Base-by-base conservation (phyloP, 352 stramenopile genomes). In the Phytophthora pinifolia region DNA sequence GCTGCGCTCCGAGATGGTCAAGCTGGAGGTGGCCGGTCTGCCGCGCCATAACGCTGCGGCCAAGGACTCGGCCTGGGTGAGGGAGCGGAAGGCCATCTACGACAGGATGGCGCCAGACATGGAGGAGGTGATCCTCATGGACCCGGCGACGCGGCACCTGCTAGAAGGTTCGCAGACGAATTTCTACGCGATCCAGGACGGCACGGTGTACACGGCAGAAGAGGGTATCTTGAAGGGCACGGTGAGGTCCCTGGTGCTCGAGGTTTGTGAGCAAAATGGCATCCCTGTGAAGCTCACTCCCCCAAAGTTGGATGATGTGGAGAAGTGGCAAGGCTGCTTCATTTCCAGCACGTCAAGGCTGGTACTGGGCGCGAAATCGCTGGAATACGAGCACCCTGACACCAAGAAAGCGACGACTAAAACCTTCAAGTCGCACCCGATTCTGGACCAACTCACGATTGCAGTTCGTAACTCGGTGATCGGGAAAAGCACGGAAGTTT, bases 111-210 rank as follows among this genome's bases (percentile, higher is more conserved):
- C 74, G 15, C 49, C 56, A 5, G 75, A 89, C 52, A 76, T 88
- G 27, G 81, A 94, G 57, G 83, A 94, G 56, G 75, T 91, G 61
- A 82, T 88, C n/a, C 73, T 90, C 41, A 88, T 92, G 83, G 81
- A 94, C n/a, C 83, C 79, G 20, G 46, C 36, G 2, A 83, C 74
- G 18, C 63, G 70, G 29, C 42, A 62, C 6, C 43, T 94, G 36
- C 73, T 88, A 9, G 83, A 94, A 75, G 83, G 80, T 25, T 91
- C 83, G 4, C 83, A 94, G 63, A 90, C 81, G n/a, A 94, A 94
- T 46, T 94, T 94, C 25, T 94, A 84, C 50, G 66, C 60, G 5
- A 74, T 94, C 17, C 67, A 77, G 29, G 46, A 77, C 32, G 74
- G 77, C 15, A 59, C 45, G 1, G 65, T 94, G 37, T 76, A 77